Evolutionary conservation across 495 filamentous ascomycete species (phyloP), one percentile per base, ranked within the genome.

Genomic region (Podospora pseudoanserina): DNA sequence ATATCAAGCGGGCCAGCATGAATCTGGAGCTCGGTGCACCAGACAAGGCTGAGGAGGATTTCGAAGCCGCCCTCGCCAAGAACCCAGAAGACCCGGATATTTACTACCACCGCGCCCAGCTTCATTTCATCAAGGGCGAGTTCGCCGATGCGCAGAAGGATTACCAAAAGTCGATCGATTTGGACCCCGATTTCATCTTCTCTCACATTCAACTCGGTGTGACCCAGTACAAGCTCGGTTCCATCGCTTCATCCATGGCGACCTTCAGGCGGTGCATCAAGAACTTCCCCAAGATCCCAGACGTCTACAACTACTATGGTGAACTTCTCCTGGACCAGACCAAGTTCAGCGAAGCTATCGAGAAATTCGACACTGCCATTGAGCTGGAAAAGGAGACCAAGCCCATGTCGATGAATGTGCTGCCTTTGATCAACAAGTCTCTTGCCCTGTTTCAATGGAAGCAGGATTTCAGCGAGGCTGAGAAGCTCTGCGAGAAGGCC

Each of bases 181-280:
- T 99, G 54, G 95, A 99, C 84, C 82, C 85, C 58, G 89, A 91
- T 65, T 99, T 99, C 80, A 99, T 99, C 82, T 99, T 96, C 85
- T 98, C 95, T 11, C 95, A 99, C 84, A 98, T 99, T 73, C 95
- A 99, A 79, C 91, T 99, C 63, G 95, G 95, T 80, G 95, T 99
- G 55, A 99, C 95, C 59, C 95, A 99, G 80, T 99, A 99, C 82
- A 99, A 99, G 88, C 96, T 97, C 92, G 96, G 95, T 66, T 97
- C 93, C 11, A 91, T 98, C 61, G 95, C 95, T 3, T 97, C 94
- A 6, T 96, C 94, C 28, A 98, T 97, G 93, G 93, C 96, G 16
- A 98, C 96, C 5, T 99, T 99, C 88, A 86, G 95, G 68, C 86
- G 94, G 34, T 96, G 93, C 75, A 94, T 97, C 74, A 99, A 98